Percentiles rank a stretch among this genome's conserved stretches.
phyloP scores from a whole-genome alignment of 768 basidiomycete genomes.

The Rhizopogon vesiculosus region DNA sequence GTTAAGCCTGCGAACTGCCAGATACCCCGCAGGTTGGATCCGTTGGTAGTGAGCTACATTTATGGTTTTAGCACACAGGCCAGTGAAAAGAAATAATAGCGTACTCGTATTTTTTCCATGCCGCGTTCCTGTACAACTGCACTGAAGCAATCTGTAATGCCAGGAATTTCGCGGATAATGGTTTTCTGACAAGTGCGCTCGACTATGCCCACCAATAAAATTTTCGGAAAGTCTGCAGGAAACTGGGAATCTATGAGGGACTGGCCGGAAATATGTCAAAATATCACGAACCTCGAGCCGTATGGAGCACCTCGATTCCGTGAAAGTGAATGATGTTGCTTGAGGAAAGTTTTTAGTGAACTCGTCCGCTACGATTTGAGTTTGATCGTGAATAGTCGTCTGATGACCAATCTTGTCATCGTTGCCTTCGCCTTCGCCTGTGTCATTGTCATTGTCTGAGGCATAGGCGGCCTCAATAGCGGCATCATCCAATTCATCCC shows the following conservation, averaged over 20 bases:
- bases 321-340: constrained; percentile 72
- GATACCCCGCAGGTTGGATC: constrained; percentile 87
- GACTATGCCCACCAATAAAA: constrained; percentile 89
- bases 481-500: constrained; percentile 46
- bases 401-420: constrained; percentile 14
- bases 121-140: constrained; percentile 47
- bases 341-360: constrained; percentile 59
- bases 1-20: constrained; percentile 66
- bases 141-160: constrained; percentile 85
- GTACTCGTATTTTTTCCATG: constrained; percentile 43
- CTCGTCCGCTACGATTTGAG: constrained; percentile 38
- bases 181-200: constrained; percentile 83
- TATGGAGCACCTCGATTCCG: constrained; percentile 63
- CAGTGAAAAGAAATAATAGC: constrained; percentile 5
- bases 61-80: neutral
- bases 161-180: constrained; percentile 84
- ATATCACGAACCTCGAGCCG: constrained; percentile 65
- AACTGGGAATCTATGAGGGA: constrained; percentile 50
- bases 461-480: constrained; percentile 62
- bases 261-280: neutral
- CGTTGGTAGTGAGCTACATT: constrained; percentile 76
- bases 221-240: constrained; percentile 81
- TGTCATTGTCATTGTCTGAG: constrained; percentile 38
- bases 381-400: constrained; percentile 34
- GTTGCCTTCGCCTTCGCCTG: constrained; percentile 26